Base-by-base conservation (phyloP, 306 rosid species). In the Castanea mollissima region DNA sequence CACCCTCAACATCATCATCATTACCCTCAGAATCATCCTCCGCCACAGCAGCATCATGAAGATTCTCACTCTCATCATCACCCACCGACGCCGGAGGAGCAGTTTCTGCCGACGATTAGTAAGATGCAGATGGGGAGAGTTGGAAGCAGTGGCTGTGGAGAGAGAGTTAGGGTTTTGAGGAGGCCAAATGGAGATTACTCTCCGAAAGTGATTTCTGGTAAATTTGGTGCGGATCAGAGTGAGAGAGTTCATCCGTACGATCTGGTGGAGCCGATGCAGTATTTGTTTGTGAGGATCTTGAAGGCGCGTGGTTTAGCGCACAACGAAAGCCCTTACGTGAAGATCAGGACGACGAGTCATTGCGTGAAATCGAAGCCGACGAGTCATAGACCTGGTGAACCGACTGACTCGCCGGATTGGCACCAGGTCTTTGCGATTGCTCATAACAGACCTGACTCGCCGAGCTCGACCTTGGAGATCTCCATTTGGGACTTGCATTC, bases 181-280 rank as follows among this genome's bases (percentile, higher is more conserved):
- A 87, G 84, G 78, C 97, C 97, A 0, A 86, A 71, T 44, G 83
- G 89, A 29, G 99, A 91, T 52, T 93, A 78, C 83, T 80, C 93
- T 8, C 98, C 98, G 0, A 90, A 85, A 21, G 87, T 86, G 38
- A 95, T 95, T 15, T 34, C 86, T 10, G 83, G 83, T 1, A 91
- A 87, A 79, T 64, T 71, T 29, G 13, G 27, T 7, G 68, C 58
- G 5, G 84, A 38, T 18, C 83, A 79, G 16, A 55, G 78, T 0
- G 99, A 92, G 59, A 83, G 93, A 57, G 83, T 88, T 38, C 99
- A 90, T 75, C 99, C 96, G 0, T 88, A 79, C 73, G 94, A 83
- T 81, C 85, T 95, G 29, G 99, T 95, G 8, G 99, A 95, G 71
- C 97, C 98, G 51, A 95, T 95, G 98, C 94, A 85, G 82, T 95